phyloP scores from a whole-genome alignment of 2,329 filamentous ascomycete genomes.

The Botrytis hyacinthi region DNA sequence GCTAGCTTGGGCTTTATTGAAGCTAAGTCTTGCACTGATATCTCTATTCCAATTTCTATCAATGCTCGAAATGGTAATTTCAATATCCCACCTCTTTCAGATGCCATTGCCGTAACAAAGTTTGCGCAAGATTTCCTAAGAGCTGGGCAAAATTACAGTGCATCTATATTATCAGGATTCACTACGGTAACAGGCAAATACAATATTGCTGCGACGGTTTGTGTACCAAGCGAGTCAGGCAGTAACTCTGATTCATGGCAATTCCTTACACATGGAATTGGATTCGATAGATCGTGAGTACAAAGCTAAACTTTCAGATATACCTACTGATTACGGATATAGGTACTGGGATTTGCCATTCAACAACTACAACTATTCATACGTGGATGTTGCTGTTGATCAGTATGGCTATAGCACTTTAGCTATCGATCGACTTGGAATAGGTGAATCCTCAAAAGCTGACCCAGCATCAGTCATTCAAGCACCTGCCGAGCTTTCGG shows the following conservation, averaged over 20 bases:
- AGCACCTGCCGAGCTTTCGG: slow-evolving; percentile 13
- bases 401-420: slow-evolving; percentile 18
- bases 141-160: slow-evolving; percentile 16
- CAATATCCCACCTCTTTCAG: slow-evolving; percentile 2
- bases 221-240: not conserved
- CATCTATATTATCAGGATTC: not conserved
- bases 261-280: slow-evolving; percentile 19
- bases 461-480: slow-evolving; percentile 10
- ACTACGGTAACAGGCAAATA: slow-evolving; percentile 6
- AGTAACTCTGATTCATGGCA: slow-evolving; percentile 3
- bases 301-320: not conserved
- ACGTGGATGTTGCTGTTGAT: slow-evolving; percentile 15
- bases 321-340: not conserved
- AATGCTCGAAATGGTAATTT: slow-evolving; percentile 19
- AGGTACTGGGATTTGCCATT: slow-evolving; percentile 19
- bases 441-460: slow-evolving; percentile 14
- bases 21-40: slow-evolving; percentile 14
- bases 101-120: slow-evolving; percentile 12
- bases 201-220: slow-evolving; percentile 17
- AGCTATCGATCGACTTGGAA: slow-evolving; percentile 12
- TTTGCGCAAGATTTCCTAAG: slow-evolving; percentile 6
- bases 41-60: slow-evolving; percentile 14
- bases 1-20: slow-evolving; percentile 6
- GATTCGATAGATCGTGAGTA: slow-evolving; percentile 15
- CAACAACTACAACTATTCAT: slow-evolving; percentile 13